These are phyloP conservation scores for Rosa hybrid DNA, from an alignment of 331 rosid species.

Conservation along the genomic window DNA sequence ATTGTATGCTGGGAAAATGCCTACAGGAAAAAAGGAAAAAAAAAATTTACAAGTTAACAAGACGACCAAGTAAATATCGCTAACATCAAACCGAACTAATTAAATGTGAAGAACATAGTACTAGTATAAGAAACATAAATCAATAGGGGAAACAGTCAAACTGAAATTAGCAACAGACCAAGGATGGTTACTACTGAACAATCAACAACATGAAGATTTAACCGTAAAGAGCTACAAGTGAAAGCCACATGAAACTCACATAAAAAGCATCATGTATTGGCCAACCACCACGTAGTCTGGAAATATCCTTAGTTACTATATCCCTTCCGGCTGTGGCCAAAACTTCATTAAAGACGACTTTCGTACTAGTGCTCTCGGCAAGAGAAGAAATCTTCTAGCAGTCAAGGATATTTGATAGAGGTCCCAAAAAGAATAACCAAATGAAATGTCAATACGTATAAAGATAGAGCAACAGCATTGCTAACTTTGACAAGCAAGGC, in stretches of 20 bases:
- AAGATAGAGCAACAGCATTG: neutral
- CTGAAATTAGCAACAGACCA: neutral
- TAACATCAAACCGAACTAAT: neutral
- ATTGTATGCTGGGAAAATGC: conserved; percentile 87
- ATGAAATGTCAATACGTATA: neutral
- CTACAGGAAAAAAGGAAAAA: conserved; percentile 39
- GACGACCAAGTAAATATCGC: neutral
- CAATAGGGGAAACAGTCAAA: neutral
- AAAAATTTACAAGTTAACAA: neutral
- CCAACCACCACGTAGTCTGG: conserved; percentile 98
- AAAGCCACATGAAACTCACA: conserved; percentile 53
- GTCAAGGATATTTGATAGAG: conserved; percentile 50
- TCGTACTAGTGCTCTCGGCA: conserved; percentile 88
- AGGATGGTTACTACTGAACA: neutral
- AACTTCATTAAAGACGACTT: conserved; percentile 84
- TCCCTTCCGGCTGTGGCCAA: conserved; percentile 91
- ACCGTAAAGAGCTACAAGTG: neutral
- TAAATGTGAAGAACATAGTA: neutral
- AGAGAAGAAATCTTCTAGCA: conserved; percentile 71
- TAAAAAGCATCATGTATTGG: conserved; percentile 96
- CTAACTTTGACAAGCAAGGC: neutral
- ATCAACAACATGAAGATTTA: neutral
- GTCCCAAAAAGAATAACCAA: neutral
- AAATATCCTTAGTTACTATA: conserved; percentile 82
- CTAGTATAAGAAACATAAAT: neutral